Percentiles rank a stretch among this genome's conserved stretches.
These are phyloP conservation scores for Rheum nobile DNA, from an alignment of 148 eudicot species.

Conservation along the genomic window DNA sequence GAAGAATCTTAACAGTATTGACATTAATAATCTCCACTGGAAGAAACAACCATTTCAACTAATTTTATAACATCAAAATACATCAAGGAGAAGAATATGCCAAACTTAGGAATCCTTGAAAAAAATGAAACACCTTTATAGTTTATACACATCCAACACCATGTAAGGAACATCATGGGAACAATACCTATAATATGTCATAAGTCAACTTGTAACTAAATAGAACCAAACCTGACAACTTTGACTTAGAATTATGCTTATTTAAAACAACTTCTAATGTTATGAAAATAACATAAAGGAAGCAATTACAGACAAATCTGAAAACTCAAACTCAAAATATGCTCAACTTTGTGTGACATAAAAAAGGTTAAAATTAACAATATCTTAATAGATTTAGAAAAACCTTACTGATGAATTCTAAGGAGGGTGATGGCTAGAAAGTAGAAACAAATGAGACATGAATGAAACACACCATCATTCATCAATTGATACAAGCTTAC, in stretches of 20 bases:
- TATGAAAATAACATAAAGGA: not conserved
- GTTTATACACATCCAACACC: not conserved
- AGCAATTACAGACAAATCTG: not conserved
- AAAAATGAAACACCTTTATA: not conserved
- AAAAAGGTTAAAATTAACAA: conserved; percentile 3
- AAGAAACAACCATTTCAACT: not conserved
- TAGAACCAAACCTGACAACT: not conserved
- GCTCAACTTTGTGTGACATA: conserved; percentile 63
- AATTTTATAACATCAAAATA: not conserved
- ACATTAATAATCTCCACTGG: too few relatives aligned
- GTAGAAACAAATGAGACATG: not conserved
- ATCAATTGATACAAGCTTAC: conserved; percentile 48
- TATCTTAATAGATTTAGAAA: not conserved
- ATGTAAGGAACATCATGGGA: not conserved
- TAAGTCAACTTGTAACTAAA: not conserved
- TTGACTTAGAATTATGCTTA: not conserved
- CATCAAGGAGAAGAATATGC: not conserved
- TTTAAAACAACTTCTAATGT: not conserved
- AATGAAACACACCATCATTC: conserved; percentile 64
- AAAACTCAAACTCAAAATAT: not conserved
- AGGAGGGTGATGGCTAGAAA: too few relatives aligned
- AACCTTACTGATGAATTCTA: not conserved
- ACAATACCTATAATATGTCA: not conserved
- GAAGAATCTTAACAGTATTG: not conserved
- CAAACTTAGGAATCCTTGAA: not conserved